phyloP scores from a whole-genome alignment of 2,329 filamentous ascomycete genomes.

The Chaetoscypha palmicola region DNA sequence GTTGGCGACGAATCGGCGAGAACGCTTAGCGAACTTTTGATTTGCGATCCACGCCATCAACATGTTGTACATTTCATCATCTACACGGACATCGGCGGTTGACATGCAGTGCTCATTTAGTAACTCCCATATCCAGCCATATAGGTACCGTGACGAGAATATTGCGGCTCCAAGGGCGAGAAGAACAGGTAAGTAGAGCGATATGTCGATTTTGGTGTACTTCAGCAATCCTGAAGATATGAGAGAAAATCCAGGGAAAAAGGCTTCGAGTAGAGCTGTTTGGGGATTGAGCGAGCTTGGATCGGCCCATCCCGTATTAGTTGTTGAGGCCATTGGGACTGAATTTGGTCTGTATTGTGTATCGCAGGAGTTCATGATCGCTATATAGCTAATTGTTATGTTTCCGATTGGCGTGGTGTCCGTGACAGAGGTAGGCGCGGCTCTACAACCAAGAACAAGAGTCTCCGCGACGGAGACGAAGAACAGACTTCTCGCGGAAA shows the following conservation, averaged over 20 bases:
- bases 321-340: neutral
- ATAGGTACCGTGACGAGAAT: constrained; percentile 48
- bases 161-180: constrained; percentile 42
- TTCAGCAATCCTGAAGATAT: constrained; percentile 46
- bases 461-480: no score
- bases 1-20: constrained; percentile 58
- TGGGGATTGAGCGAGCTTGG: constrained; percentile 29
- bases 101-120: constrained; percentile 54
- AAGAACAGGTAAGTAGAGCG: constrained; percentile 53
- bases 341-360: neutral
- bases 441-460: no score
- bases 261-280: constrained; percentile 43
- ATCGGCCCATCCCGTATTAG: neutral
- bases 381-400: neutral
- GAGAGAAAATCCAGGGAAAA: constrained; percentile 60
- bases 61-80: constrained; percentile 69
- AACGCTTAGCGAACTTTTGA: constrained; percentile 52
- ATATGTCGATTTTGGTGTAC: constrained; percentile 55
- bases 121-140: constrained; percentile 40
- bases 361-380: constrained; percentile 8
- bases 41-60: constrained; percentile 62
- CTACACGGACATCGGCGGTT: constrained; percentile 57
- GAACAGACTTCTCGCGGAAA: no score
- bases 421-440: no score
- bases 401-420: no score